These are phyloP conservation scores for Xylariaceae sp. DNA, from an alignment of 2,329 filamentous ascomycete genomes.

Conservation along the genomic window DNA sequence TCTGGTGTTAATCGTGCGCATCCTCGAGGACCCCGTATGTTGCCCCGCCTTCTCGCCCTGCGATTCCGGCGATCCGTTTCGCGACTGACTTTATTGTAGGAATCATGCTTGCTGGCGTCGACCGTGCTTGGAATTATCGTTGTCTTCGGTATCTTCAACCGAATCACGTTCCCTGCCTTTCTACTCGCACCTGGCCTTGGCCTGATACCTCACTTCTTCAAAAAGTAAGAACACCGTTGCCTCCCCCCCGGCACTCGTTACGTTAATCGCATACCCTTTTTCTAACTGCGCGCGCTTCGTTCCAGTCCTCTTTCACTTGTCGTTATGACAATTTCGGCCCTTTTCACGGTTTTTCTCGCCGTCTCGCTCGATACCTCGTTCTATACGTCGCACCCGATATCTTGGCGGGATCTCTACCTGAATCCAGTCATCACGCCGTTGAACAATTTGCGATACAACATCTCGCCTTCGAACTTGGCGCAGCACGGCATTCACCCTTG, in stretches of 20 bases:
- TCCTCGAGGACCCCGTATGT: slow-evolving; percentile 70
- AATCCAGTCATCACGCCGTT: slow-evolving; percentile 68
- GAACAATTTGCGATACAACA: slow-evolving; percentile 74
- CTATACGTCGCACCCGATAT: slow-evolving; percentile 60
- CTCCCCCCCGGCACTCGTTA: neutral
- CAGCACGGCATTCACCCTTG: slow-evolving; percentile 71
- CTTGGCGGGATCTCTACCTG: slow-evolving; percentile 57
- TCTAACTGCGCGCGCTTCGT: slow-evolving; percentile 16
- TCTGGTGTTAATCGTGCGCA: slow-evolving; percentile 82
- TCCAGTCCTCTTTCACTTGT: slow-evolving; percentile 54
- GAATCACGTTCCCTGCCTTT: slow-evolving; percentile 95
- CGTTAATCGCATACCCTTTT: slow-evolving; percentile 9
- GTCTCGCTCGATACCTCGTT: slow-evolving; percentile 81
- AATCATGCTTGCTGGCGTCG: slow-evolving; percentile 69
- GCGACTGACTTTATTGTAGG: slow-evolving; percentile 37
- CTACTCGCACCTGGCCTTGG: slow-evolving; percentile 76
- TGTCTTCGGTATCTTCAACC: slow-evolving; percentile 87
- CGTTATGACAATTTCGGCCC: slow-evolving; percentile 58
- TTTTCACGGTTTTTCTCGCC: slow-evolving; percentile 64
- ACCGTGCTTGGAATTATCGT: slow-evolving; percentile 72
- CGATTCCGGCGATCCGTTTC: neutral
- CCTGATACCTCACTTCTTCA: slow-evolving; percentile 77
- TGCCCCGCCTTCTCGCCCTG: neutral
- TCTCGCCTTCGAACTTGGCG: slow-evolving; percentile 62
- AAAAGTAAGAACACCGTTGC: slow-evolving; percentile 55